phyloP scores from a whole-genome alignment of 2,329 filamentous ascomycete species.

The Hortaea sp. region DNA sequence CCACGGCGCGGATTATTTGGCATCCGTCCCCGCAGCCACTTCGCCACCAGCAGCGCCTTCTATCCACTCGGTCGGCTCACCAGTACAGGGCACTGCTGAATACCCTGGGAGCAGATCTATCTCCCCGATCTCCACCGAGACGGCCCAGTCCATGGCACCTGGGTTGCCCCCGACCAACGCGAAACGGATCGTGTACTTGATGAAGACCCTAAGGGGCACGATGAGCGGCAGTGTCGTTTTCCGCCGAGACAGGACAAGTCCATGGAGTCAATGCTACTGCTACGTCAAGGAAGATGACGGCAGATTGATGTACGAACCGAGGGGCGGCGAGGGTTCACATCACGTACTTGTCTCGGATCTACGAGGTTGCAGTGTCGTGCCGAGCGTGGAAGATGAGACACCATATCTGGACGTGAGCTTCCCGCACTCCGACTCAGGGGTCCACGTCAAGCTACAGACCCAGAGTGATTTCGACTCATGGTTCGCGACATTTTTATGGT shows the following conservation, averaged over 20 bases:
- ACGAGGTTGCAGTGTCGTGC: conserved; percentile 59
- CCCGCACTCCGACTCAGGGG: conserved; percentile 46
- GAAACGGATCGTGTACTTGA: conserved; percentile 59
- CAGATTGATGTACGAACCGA: conserved; percentile 63
- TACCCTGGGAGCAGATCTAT: conserved; percentile 15
- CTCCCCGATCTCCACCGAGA: conserved; percentile 21
- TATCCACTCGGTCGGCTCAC: conserved; percentile 19
- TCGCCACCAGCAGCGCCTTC: conserved; percentile 20
- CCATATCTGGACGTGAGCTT: conserved; percentile 43
- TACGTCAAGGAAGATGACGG: conserved; percentile 70
- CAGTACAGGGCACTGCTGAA: conserved; percentile 14
- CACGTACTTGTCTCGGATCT: conserved; percentile 61
- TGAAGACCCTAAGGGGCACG: conserved; percentile 66
- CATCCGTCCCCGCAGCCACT: conserved; percentile 20
- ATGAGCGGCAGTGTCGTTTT: conserved; percentile 75
- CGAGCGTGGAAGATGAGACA: conserved; percentile 38
- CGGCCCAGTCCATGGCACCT: conserved; percentile 19
- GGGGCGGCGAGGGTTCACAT: conserved; percentile 55
- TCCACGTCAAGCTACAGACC: conserved; percentile 55
- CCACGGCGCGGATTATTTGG: conserved; percentile 27
- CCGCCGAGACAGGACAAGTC: conserved; percentile 48
- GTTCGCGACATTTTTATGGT: conserved; percentile 71
- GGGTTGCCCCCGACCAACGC: conserved; percentile 46
- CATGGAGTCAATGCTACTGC: conserved; percentile 63
- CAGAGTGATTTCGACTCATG: conserved; percentile 64